These are phyloP conservation scores for Tremella mesenterica DNA, from an alignment of 768 basidiomycete genomes.

Conservation along the genomic window DNA sequence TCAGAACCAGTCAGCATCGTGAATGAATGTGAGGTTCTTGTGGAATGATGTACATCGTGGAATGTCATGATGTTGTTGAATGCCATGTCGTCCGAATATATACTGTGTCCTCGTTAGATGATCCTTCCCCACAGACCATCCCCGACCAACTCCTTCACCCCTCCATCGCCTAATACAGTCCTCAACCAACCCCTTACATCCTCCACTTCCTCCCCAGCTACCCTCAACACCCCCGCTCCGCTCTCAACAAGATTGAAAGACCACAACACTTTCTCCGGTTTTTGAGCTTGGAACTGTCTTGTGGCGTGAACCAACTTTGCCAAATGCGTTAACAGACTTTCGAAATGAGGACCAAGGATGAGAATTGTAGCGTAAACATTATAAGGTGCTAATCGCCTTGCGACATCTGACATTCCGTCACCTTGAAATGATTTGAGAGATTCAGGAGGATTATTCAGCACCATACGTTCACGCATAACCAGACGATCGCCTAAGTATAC, in stretches of 20 bases:
- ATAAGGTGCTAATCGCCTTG: conserved; percentile 64
- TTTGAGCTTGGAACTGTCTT: conserved; percentile 54
- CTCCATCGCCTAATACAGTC: conserved; percentile 47
- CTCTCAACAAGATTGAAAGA: conserved; percentile 57
- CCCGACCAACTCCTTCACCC: conserved; percentile 30
- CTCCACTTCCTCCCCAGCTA: conserved; percentile 70
- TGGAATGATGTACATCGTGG: no score
- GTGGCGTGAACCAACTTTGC: conserved; percentile 51
- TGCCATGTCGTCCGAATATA: no score
- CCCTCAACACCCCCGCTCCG: conserved; percentile 57
- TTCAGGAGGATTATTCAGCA: conserved; percentile 66
- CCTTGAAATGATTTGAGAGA: background rate
- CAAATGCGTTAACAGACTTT: conserved; percentile 51
- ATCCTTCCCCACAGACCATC: conserved; percentile 40
- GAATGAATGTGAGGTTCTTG: no score
- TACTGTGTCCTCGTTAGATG: conserved; percentile 23
- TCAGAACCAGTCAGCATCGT: no score
- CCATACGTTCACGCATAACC: conserved; percentile 66
- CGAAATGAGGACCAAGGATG: conserved; percentile 61
- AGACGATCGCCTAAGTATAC: conserved; percentile 58
- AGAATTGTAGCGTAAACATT: conserved; percentile 82
- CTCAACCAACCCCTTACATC: conserved; percentile 63
- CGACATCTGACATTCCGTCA: conserved; percentile 48
- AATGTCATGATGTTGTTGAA: no score
- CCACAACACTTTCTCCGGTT: conserved; percentile 67